Evolutionary conservation across 2,329 filamentous ascomycete genomes (phyloP).

Genomic region (Neonectria ditissima): DNA sequence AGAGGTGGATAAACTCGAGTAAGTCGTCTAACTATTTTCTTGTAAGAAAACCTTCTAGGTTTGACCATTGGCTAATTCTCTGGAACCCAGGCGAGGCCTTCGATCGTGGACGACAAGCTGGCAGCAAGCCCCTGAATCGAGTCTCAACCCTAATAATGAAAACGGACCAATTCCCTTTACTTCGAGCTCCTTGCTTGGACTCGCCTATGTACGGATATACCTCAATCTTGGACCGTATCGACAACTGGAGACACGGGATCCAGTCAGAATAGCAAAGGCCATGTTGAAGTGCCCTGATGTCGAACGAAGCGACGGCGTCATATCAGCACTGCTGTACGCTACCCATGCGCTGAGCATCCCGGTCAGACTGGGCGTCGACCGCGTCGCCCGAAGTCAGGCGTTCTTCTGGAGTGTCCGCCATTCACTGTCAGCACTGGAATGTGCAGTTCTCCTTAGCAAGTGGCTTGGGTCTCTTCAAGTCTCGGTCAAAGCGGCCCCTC

Average conservation of each 20-base stretch:
- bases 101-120: slow-evolving; percentile 54
- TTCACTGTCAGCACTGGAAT: slow-evolving; percentile 65
- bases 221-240: slow-evolving; percentile 59
- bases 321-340: slow-evolving; percentile 63
- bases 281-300: slow-evolving; percentile 54
- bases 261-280: slow-evolving; percentile 53
- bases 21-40: too few relatives aligned
- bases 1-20: slow-evolving; percentile 53
- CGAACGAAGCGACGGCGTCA: slow-evolving; percentile 60
- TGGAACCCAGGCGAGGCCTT: slow-evolving; percentile 45
- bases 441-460: slow-evolving; percentile 65
- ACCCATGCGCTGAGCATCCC: slow-evolving; percentile 68
- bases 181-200: slow-evolving; percentile 58
- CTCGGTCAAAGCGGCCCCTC: slow-evolving; percentile 33
- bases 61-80: neutral
- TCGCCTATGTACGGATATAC: slow-evolving; percentile 60
- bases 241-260: slow-evolving; percentile 57
- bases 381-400: slow-evolving; percentile 65
- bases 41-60: neutral
- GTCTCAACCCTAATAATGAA: slow-evolving; percentile 54
- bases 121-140: slow-evolving; percentile 55
- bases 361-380: slow-evolving; percentile 65
- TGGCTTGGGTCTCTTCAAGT: slow-evolving; percentile 53
- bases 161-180: slow-evolving; percentile 57
- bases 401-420: slow-evolving; percentile 70